Evolutionary conservation across 1,284 basidiomycete genomes (phyloP), one percentile per base, ranked within the genome.

Genomic region (Marasmius oreades): DNA sequence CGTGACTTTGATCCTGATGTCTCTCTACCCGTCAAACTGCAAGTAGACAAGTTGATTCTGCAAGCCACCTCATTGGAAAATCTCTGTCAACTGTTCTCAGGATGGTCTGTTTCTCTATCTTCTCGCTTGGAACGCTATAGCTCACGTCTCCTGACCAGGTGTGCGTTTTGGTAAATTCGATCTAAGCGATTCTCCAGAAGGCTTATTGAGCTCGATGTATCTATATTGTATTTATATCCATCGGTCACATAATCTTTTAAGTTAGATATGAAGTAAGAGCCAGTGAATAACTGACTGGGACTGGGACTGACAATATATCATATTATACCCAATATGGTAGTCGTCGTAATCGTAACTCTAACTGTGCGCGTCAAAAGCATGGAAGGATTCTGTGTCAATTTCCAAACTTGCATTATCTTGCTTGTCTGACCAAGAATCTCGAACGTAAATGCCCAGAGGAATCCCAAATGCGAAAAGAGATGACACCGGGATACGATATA

Each of bases 61-160:
- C 93, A 97, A 70, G 93, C 95, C 6, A 96, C 91, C 5, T 88
- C 90, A 11, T 76, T 96, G 47, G 94, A 97, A 72, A 96, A 97
- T 69, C 82, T 98, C 2, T 96, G 93, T 70, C 93, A 95, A 67
- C 94, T 92, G 65, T 98, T 97, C 76, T 93, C 94, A 60, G 95
- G 95, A 70, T 97, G 95, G 95, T 92, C 70, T 59, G 77, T 57
- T 24, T 14, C 51, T 52, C 42, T 18, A 24, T 36, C 43, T 43
- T 10, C 43, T 34, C n/a, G n/a, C 42, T 57, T 22, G 23, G 33
- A 16, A n/a, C 26, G 7, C 2, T 22, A n/a, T 36, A 11, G 23
- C 47, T 26, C 34, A 16, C 7, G 22, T 33, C 37, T 5, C 52
- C 28, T 28, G 23, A 42, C 8, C 53, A 66, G 65, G 65, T 79